Evolutionary conservation across 2,329 filamentous ascomycete species (phyloP), one percentile per base, ranked within the genome.

Genomic region (Neofusicoccum ribis): DNA sequence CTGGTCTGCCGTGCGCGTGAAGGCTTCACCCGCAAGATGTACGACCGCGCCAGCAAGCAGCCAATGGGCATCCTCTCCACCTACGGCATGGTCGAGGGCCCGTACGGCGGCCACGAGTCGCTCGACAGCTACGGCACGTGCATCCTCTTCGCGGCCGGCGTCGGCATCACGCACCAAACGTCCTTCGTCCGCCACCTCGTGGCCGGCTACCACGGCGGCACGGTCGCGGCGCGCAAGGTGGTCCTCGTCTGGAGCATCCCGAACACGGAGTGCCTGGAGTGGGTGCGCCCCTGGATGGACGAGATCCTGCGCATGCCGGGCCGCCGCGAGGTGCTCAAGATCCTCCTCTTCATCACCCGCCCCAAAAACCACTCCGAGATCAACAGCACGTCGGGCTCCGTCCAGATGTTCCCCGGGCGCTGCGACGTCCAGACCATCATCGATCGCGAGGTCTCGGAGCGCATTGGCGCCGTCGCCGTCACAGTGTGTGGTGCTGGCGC

Each of bases 221-320:
- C 88, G 0, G 88, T 90, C 5, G 89, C 90, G 0, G 87, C 89
- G 1, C 86, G 89, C 68, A 90, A 88, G 74, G 83, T 93, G 58
- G 82, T 92, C 5, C 83, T 94, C 27, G 87, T 93, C 46, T 94
- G 91, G 91, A 88, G 88, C 56, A 90, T 94, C 65, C 91, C 91
- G 71, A 90, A 86, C 71, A 89, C 89, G 4, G 87, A 89, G 65
- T 82, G 83, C 60, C 81, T 89, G 15, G 81, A 85, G 70, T 89
- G 87, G 87, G 83, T 89, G n/a, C 83, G 83, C 8, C 79, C 81
- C 2, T 89, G 85, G 84, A 89, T 89, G 87, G 86, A 89, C 73
- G 79, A 85, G 70, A 86, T 89, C 67, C 79, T 89, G 43, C 80
- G 81, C 27, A 83, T 89, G 76, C 85, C 86, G 2, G 80, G 81